Base-by-base conservation (phyloP, 2,329 filamentous ascomycete genomes). In the Keithomyces neogunnii region DNA sequence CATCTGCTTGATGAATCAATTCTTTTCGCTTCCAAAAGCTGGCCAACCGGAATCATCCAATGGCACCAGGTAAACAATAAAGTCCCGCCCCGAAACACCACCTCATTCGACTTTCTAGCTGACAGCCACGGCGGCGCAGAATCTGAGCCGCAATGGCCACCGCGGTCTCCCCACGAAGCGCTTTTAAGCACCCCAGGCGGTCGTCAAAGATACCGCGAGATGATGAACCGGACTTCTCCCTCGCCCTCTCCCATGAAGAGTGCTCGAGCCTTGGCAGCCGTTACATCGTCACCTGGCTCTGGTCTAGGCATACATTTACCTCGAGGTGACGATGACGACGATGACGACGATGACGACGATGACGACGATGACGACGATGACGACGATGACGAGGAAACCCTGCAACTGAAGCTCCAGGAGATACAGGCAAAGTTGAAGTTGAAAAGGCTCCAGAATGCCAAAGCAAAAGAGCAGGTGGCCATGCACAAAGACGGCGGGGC, bases 391-490 rank as follows among this genome's bases (percentile, higher is more conserved):
- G 92, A 96, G 66, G 91, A 97, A 72, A 95, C 84, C 1, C 71
- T 97, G 35, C 82, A 95, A 63, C 72, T 99, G 55, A 85, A 95
- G 65, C 73, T 97, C 4, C 84, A 91, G 57, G 89, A 88, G 51
- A 95, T 99, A 53, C 85, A 97, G 67, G 89, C 91, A 5, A 85
- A 86, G 54, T 71, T 97, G 49, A 93, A 86, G 67, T 69, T 97
- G 57, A 97, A 96, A 68, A 90, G 86, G 62, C 72, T 97, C 11
- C 88, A 93, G 65, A 85, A 84, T 63, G 69, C 67, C 47, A 67
- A 59, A 49, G 58, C 52, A 31, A 60, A 53, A 48, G 55, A 59
- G 30, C 51, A 53, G 33, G 47, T 51, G 29, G 50, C 47, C 8
- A 53, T 53, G 5, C 60, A 59, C 45, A 61, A 53, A 49, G 45